Percentiles rank a stretch among this genome's conserved stretches.
Evolutionary conservation across 305 asterid species (phyloP).

Genomic region (Fraxinus ornus): DNA sequence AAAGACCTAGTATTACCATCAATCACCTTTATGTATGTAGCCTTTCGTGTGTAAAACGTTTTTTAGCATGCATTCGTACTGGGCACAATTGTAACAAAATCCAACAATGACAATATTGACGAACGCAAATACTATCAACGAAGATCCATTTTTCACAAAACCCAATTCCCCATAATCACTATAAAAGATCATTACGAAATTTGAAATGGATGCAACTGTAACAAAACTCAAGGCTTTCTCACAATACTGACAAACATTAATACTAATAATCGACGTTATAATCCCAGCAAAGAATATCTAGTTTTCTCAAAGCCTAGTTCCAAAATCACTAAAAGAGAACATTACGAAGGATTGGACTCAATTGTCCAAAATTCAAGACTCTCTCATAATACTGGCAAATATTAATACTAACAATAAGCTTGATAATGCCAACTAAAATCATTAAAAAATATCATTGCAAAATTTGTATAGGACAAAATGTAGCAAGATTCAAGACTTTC

Average conservation of each 20-base stretch:
- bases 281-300: not conserved
- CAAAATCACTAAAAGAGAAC: not conserved
- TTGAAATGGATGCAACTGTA: not conserved
- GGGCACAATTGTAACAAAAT: not conserved
- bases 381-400: not conserved
- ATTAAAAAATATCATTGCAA: not conserved
- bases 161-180: not conserved
- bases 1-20: not conserved
- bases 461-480: not conserved
- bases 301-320: not conserved
- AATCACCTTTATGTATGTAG: not conserved
- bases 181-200: not conserved
- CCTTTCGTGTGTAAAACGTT: not conserved
- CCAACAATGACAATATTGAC: not conserved
- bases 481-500: not conserved
- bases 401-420: too few species aligned
- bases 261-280: not conserved
- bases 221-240: not conserved
- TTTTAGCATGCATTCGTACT: not conserved
- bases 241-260: not conserved
- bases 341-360: not conserved
- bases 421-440: not conserved
- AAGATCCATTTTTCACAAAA: slow-evolving; percentile 4
- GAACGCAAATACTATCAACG: not conserved
- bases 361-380: not conserved